Percentiles rank a stretch among this genome's conserved stretches.
These are phyloP conservation scores for Geotrichum klebahnii DNA, from an alignment of 1,139 yeast species.

Conservation along the genomic window DNA sequence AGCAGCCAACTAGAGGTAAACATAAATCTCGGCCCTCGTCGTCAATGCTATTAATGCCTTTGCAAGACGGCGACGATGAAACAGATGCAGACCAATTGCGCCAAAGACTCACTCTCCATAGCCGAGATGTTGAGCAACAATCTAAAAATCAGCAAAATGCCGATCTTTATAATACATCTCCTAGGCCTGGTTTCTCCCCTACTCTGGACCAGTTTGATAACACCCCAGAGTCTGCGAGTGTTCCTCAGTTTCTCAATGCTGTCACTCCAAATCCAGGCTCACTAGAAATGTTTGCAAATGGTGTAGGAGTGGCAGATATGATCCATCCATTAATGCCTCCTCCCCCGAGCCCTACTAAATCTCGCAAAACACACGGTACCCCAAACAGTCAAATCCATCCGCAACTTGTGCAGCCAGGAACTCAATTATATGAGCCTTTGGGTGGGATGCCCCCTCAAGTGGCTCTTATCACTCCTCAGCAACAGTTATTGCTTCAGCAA, in stretches of 20 bases:
- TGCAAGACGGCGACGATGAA: slow-evolving; percentile 14
- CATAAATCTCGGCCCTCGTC: slow-evolving; percentile 5
- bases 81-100: slow-evolving; percentile 16
- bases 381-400: neutral
- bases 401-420: neutral
- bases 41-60: slow-evolving; percentile 17
- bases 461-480: slow-evolving; percentile 19
- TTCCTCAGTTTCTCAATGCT: slow-evolving; percentile 26
- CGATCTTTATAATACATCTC: slow-evolving; percentile 28
- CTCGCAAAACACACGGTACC: slow-evolving; percentile 1
- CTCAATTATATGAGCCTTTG: slow-evolving; percentile 9
- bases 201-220: slow-evolving; percentile 26
- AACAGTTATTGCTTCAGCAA: slow-evolving; percentile 18
- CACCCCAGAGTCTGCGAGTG: slow-evolving; percentile 29
- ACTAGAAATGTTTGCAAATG: slow-evolving; percentile 17
- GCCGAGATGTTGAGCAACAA: slow-evolving; percentile 13
- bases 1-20: neutral
- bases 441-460: slow-evolving; percentile 10
- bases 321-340: slow-evolving; percentile 20
- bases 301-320: slow-evolving; percentile 12
- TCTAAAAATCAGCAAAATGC: slow-evolving; percentile 22
- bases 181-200: slow-evolving; percentile 30
- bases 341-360: slow-evolving; percentile 11
- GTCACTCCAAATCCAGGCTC: slow-evolving; percentile 26
- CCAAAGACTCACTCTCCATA: slow-evolving; percentile 17